Evolutionary conservation across 805 yeast species (phyloP), one percentile per base, ranked within the genome.

Genomic region (Hanseniaspora occidentalis): DNA sequence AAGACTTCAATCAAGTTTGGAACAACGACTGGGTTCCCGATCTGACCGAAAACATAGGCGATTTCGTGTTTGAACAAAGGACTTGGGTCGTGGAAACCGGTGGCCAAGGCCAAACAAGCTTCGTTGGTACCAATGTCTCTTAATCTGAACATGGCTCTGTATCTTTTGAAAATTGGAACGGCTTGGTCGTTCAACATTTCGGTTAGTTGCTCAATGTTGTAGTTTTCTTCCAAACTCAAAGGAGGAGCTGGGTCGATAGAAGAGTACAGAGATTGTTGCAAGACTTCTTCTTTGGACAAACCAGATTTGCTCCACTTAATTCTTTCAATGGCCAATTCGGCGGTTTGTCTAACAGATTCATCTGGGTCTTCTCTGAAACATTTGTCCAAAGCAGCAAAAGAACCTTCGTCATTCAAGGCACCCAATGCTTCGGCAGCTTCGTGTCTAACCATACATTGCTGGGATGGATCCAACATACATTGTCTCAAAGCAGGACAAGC

Each of bases 351-450:
- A 43, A 92, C 92, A 51, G 88, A 96, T 48, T 84, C 68, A 40
- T 77, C 62, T 14, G 94, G 92, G 56, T 94, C 97, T 38, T 79
- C 71, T 45, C 66, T 60, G 50, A 62, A 69, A 60, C 79, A 85
- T 40, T 77, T 65, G 46, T 73, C 63, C 50, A 92, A 71, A 37
- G 86, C 57, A 1, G 67, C 73, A 42, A 92, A 60, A 11, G 94
- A 81, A 5, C 73, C 79, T 31, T 63, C 60, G 60, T 86, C 95
- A 37, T 95, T 95, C 39, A 92, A 68, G 35, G 98, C 98, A 46
- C 98, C 99, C 41, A 92, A 69, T 34, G 97, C 98, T 64, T 92
- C 99, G 6, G 98, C 98, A 14, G 98, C 98, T 62, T 92, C 99
- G 61, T 92, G 99, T 61, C 99, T 81, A 27, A 92, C 99, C 97